phyloP scores from a whole-genome alignment of 306 rosid genomes.

The Lotus japonicus region DNA sequence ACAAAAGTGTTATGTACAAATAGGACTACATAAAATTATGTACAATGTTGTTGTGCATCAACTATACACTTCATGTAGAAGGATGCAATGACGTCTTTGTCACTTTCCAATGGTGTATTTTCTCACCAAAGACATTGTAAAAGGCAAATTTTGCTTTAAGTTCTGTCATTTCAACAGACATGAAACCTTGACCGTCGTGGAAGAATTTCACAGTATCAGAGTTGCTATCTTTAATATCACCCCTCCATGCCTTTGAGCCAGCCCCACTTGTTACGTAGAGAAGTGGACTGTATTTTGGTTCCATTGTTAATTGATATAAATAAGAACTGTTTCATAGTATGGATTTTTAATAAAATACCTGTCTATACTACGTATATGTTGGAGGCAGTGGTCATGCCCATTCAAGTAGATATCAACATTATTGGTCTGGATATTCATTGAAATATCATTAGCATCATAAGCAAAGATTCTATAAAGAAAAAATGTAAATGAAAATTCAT shows the following conservation, averaged over 20 bases:
- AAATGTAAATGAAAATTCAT: too few species aligned
- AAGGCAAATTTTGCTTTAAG: neutral
- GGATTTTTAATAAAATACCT: neutral
- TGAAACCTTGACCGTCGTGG: slow-evolving; percentile 43
- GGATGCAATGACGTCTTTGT: neutral
- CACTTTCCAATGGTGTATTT: slow-evolving; percentile 10
- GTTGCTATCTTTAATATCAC: slow-evolving; percentile 19
- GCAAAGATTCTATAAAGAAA: too few species aligned
- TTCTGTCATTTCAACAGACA: slow-evolving; percentile 26
- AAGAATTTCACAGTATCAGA: slow-evolving; percentile 23
- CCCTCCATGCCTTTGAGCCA: slow-evolving; percentile 44
- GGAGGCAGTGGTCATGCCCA: slow-evolving; percentile 46
- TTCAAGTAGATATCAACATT: slow-evolving; percentile 36
- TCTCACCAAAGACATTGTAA: slow-evolving; percentile 18
- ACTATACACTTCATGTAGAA: neutral
- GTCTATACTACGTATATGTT: slow-evolving; percentile 26
- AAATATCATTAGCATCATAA: neutral
- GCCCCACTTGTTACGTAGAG: slow-evolving; percentile 39
- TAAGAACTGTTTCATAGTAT: neutral
- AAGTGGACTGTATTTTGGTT: slow-evolving; percentile 25
- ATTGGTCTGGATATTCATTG: slow-evolving; percentile 9
- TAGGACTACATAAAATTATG: neutral
- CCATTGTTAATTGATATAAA: neutral
- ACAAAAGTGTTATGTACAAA: neutral
- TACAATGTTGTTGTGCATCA: neutral